These are phyloP conservation scores for Penicillium sclerotiorum DNA, from an alignment of 2,329 filamentous ascomycete species.

Conservation along the genomic window DNA sequence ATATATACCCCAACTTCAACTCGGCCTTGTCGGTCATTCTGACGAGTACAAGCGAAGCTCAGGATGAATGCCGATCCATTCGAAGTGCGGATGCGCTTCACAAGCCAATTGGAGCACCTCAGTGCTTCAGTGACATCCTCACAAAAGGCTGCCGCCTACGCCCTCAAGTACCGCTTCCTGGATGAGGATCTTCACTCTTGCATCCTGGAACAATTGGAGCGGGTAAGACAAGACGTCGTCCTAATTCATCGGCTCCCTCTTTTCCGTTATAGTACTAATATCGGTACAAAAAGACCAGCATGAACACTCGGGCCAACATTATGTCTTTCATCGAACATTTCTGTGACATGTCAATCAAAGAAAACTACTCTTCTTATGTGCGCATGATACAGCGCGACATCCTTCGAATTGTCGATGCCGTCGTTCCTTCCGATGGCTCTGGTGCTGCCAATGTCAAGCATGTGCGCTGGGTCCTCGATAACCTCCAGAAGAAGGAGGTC, in stretches of 20 bases:
- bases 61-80: slow-evolving; percentile 80
- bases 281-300: slow-evolving; percentile 66
- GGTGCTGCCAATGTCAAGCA: slow-evolving; percentile 94
- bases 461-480: slow-evolving; percentile 75
- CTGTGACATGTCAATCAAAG: slow-evolving; percentile 78
- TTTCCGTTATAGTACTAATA: neutral
- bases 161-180: slow-evolving; percentile 89
- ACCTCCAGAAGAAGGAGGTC: slow-evolving; percentile 70
- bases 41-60: no score
- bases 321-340: slow-evolving; percentile 99
- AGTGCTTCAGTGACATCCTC: slow-evolving; percentile 87
- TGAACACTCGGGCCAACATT: slow-evolving; percentile 97
- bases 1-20: no score
- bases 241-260: slow-evolving; percentile 2
- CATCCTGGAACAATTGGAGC: slow-evolving; percentile 92
- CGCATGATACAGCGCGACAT: slow-evolving; percentile 96
- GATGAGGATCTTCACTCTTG: slow-evolving; percentile 97
- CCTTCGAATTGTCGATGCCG: slow-evolving; percentile 84
- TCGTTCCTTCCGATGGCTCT: slow-evolving; percentile 81
- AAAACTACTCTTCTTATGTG: slow-evolving; percentile 78
- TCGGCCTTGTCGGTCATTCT: no score
- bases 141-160: slow-evolving; percentile 92
- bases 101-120: slow-evolving; percentile 81
- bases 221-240: slow-evolving; percentile 53
- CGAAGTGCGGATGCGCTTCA: slow-evolving; percentile 98